Percentiles rank a stretch among this genome's conserved stretches.
phyloP scores from a whole-genome alignment of 495 filamentous ascomycete genomes.

The Annulohypoxylon bovei region DNA sequence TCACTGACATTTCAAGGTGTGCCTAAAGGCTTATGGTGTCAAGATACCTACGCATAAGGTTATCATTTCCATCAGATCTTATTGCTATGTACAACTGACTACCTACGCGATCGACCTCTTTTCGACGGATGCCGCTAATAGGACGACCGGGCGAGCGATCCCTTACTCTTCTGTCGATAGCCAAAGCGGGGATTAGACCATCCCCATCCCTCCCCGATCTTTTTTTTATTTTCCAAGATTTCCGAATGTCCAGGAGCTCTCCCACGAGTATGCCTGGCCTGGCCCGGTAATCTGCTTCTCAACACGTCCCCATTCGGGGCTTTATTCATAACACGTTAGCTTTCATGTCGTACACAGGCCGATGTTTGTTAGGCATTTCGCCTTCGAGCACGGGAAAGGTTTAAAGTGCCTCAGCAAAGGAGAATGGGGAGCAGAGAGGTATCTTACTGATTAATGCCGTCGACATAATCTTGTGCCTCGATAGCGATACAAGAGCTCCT shows the following conservation, averaged over 20 bases:
- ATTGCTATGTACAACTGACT: conserved; percentile 31
- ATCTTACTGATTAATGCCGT: conserved; percentile 77
- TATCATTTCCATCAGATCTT: conserved; percentile 1
- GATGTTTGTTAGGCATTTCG: not conserved
- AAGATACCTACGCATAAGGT: not conserved
- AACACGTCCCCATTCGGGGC: conserved; percentile 74
- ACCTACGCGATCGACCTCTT: not conserved
- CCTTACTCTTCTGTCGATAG: not conserved
- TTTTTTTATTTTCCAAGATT: conserved; percentile 41
- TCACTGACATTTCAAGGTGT: not conserved
- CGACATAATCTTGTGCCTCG: conserved; percentile 75
- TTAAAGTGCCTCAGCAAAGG: not conserved
- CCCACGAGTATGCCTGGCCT: conserved; percentile 57
- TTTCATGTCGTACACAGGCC: not conserved
- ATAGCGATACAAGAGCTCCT: conserved; percentile 70
- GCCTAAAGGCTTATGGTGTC: not conserved
- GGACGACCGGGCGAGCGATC: not conserved
- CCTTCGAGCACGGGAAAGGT: not conserved
- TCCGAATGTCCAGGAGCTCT: conserved; percentile 62
- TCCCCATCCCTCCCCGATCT: not conserved
- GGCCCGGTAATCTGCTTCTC: conserved; percentile 68
- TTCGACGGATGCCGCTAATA: not conserved
- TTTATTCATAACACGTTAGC: conserved; percentile 41
- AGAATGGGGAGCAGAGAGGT: not conserved
- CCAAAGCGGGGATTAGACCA: not conserved